Evolutionary conservation across 2,329 filamentous ascomycete species (phyloP), one percentile per base, ranked within the genome.

Genomic region (Fusarium mundagurra): DNA sequence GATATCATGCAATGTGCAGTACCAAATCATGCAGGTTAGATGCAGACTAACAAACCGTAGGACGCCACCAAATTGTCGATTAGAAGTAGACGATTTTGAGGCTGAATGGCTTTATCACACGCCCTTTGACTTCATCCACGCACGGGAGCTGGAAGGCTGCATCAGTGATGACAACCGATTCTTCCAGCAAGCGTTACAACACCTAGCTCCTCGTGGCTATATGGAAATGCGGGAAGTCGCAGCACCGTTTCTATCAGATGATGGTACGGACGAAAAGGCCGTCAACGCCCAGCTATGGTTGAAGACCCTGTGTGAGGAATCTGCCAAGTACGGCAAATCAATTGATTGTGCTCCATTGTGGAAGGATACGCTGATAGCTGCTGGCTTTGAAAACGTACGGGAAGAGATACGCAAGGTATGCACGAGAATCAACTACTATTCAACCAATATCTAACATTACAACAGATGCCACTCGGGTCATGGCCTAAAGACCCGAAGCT

Each of bases 361-460:
- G 43, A 44, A 44, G 16, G 16, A 44, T 5, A 27, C 27, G 1
- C 16, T 44, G 43, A 27, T 44, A 27, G 43, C 43, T 27, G 43
- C 43, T 27, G 43, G 43, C 16, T 44, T 44, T 44, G 43, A 44
- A 10, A 44, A 44, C n/a, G 43, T 44, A 13, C 6, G 10, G 43
- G n/a, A 27, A 44, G 43, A 27, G 16, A 44, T 44, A 44, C 24
- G 43, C 24, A 44, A 44, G 24, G 43, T 44, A 18, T 8, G 2
- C 4, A 8, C 6, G 24, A 13, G 6, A 5, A 2, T 18, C 16
- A 8, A 8, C 10, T 18, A 44, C 1, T 6, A 3, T 44, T 12
- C 0, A 1, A 3, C 4, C 16, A 3, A 27, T 18, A 18, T 2
- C 16, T 44, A 27, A 44, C 6, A 8, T 44, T 44, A 0, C 6